Evolutionary conservation across 106 monocot species (phyloP).

Genomic region (Apostasia ramifera): DNA sequence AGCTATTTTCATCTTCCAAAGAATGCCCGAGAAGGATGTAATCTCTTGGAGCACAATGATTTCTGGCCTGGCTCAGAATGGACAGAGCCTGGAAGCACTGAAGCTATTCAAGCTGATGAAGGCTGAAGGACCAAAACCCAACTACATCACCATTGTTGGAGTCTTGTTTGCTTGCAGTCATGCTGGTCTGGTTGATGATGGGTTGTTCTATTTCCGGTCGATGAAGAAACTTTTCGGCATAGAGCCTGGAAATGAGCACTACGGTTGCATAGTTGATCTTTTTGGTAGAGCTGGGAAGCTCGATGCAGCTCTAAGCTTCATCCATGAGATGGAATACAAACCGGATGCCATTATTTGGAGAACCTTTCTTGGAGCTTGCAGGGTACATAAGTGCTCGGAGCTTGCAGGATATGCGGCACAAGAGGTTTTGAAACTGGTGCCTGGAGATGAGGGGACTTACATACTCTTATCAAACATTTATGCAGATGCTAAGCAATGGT

Average conservation of each 20-base stretch:
- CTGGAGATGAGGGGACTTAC: constrained; percentile 59
- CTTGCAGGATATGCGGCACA: constrained; percentile 44
- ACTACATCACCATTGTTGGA: constrained; percentile 61
- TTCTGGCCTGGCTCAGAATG: constrained; percentile 68
- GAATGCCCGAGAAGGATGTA: constrained; percentile 50
- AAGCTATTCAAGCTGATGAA: constrained; percentile 45
- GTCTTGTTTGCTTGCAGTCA: constrained; percentile 82
- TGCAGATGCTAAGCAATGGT: constrained; percentile 49
- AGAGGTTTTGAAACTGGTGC: constrained; percentile 50
- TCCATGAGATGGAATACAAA: constrained; percentile 36
- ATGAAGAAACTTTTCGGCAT: constrained; percentile 47
- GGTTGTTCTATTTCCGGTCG: constrained; percentile 39
- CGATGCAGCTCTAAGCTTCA: constrained; percentile 35
- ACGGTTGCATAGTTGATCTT: constrained; percentile 75
- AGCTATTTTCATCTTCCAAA: constrained; percentile 31
- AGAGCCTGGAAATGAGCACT: constrained; percentile 55
- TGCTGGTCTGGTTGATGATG: constrained; percentile 61
- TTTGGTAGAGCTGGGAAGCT: constrained; percentile 59
- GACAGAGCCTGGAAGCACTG: constrained; percentile 42
- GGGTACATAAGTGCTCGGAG: constrained; percentile 35
- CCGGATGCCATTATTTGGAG: constrained; percentile 57
- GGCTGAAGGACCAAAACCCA: constrained; percentile 27
- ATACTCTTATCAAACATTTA: constrained; percentile 59
- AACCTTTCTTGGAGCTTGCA: constrained; percentile 63
- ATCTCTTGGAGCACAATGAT: constrained; percentile 88